These are phyloP conservation scores for Linaria vulgaris DNA, from an alignment of 257 asterid species.

Conservation along the genomic window DNA sequence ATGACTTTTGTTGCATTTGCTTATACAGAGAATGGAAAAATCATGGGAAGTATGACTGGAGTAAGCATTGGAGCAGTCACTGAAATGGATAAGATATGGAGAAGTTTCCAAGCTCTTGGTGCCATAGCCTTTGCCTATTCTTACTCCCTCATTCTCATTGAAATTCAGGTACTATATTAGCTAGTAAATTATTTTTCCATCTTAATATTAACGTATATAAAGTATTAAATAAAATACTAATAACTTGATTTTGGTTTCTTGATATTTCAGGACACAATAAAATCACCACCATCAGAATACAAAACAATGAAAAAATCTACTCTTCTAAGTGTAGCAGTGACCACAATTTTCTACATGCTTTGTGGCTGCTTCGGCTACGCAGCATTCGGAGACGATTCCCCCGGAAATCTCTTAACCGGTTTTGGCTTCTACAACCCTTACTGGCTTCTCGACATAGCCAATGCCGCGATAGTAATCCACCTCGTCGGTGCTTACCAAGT, in stretches of 20 bases:
- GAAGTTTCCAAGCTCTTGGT: slow-evolving; percentile 64
- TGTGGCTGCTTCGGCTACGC: slow-evolving; percentile 80
- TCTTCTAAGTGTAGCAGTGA: slow-evolving; percentile 25
- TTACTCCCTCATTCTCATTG: slow-evolving; percentile 51
- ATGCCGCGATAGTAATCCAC: slow-evolving; percentile 27
- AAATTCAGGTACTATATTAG: slow-evolving; percentile 32
- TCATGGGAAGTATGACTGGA: slow-evolving; percentile 64
- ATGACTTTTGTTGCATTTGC: neutral
- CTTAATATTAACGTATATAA: slow-evolving; percentile 18
- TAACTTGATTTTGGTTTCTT: no score
- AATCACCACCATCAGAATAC: neutral
- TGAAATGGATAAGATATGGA: slow-evolving; percentile 46
- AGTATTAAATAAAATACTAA: slow-evolving; percentile 7
- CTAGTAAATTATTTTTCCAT: neutral
- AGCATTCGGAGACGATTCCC: slow-evolving; percentile 61
- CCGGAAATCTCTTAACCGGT: slow-evolving; percentile 76
- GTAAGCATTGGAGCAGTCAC: slow-evolving; percentile 34
- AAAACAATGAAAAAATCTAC: neutral
- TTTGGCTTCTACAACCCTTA: slow-evolving; percentile 74
- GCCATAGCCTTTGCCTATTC: slow-evolving; percentile 79
- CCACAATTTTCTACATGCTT: slow-evolving; percentile 62
- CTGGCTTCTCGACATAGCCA: slow-evolving; percentile 72
- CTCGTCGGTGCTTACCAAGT: no score
- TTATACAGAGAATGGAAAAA: slow-evolving; percentile 56
- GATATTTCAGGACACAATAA: neutral